Base-by-base conservation (phyloP, 2,329 filamentous ascomycete genomes). In the Stagonosporopsis rhizophila region DNA sequence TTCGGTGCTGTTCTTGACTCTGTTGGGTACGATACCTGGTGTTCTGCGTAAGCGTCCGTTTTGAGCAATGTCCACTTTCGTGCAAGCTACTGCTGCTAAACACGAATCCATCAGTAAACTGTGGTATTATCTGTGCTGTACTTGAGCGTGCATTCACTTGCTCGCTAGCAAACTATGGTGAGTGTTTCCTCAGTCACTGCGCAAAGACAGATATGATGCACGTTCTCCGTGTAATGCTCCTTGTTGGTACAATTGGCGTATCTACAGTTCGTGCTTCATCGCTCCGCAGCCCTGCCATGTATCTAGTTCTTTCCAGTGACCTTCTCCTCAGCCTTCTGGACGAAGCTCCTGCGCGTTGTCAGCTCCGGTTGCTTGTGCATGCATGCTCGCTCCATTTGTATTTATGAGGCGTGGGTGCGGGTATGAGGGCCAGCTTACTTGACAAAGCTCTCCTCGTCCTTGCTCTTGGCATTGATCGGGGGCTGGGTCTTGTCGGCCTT, bases 391-490 rank as follows among this genome's bases (percentile, higher is more conserved):
- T 27, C 27, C 9, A 5, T 1, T 12, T 28, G 9, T 6, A 27
- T 15, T 17, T 25, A 32, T 20, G 12, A 6, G n/a, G 23, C 19
- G 28, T 9, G 12, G 25, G 22, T 28, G 17, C 37, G 34, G 27
- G 12, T 27, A 48, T 17, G 40, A n/a, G 4, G 37, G n/a, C 28
- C 83, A 61, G 37, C 50, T 53, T 83, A 89, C 86, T 87, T 83
- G 72, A 89, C 86, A 76, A 88, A 89, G 70, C 82, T 82, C 79
- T 88, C 86, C 79, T 89, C 86, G 66, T 88, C 86, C 77, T 87
- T 87, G 79, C 83, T 87, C 69, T 80, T 79, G 49, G 86, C 86
- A 71, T 87, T 85, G 77, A 88, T 85, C 38, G 85, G 83, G 52
- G 86, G 86, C 44, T 58, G 56, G 20, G 60, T 65, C 34, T 69